These are phyloP conservation scores for Coniochaeta prunicola DNA, from an alignment of 2,329 filamentous ascomycete genomes.

Conservation along the genomic window DNA sequence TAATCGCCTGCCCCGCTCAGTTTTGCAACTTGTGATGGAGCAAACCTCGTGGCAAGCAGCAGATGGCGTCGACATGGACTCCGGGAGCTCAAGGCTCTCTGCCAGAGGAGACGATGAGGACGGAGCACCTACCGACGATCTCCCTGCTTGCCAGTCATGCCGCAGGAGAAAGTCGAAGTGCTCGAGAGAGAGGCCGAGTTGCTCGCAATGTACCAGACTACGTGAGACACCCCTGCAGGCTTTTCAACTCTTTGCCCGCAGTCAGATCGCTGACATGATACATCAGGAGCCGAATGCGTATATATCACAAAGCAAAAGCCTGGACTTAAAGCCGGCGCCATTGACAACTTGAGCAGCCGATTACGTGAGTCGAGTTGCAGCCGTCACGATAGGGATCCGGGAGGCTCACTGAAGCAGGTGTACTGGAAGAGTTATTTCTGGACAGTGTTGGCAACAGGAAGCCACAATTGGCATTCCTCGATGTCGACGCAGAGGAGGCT, in stretches of 20 bases:
- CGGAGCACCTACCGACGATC: constrained; percentile 4
- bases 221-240: not conserved
- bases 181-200: constrained; percentile 9
- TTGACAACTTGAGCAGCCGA: constrained; percentile 11
- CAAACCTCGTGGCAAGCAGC: not conserved
- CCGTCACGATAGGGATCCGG: too few relatives aligned
- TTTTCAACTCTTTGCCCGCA: not conserved
- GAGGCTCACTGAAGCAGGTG: not conserved
- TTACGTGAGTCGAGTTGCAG: constrained; percentile 2
- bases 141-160: constrained; percentile 6
- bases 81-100: not conserved
- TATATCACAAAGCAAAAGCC: constrained; percentile 10
- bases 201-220: constrained; percentile 8
- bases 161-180: constrained; percentile 12
- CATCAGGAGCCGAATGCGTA: constrained; percentile 3
- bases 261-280: not conserved
- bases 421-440: constrained; percentile 6
- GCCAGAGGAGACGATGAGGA: constrained; percentile 4
- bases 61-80: not conserved
- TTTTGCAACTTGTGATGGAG: not conserved
- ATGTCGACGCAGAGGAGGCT: constrained; percentile 7
- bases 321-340: constrained; percentile 10
- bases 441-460: constrained; percentile 1
- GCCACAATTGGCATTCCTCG: constrained; percentile 5
- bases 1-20: not conserved